A percentile compares a stretch with the other conserved stretches of the same genome.
Evolutionary conservation across 805 yeast genomes (phyloP).

Genomic region (Candida maltosa): DNA sequence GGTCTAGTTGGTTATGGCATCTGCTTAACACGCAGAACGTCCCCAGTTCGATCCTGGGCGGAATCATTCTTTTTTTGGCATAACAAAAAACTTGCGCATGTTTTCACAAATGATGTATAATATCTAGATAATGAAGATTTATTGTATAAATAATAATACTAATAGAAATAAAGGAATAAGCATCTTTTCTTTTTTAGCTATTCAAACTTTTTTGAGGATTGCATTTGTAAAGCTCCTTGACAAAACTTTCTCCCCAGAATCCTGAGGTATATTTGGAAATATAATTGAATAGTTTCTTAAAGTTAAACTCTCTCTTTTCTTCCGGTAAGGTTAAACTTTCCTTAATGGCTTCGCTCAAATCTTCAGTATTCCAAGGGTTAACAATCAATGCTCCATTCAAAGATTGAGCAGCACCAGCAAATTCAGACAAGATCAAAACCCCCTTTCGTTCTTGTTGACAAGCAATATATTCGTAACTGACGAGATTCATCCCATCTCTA

Average conservation of each 20-base stretch:
- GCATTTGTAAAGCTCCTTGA: slow-evolving; percentile 66
- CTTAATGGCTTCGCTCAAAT: slow-evolving; percentile 76
- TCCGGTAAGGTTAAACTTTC: slow-evolving; percentile 83
- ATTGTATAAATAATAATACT: too few species aligned
- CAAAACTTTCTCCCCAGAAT: slow-evolving; percentile 97
- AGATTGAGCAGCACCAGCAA: slow-evolving; percentile 99
- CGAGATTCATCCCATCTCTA: slow-evolving; percentile 98
- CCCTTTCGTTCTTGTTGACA: slow-evolving; percentile 89
- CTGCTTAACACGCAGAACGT: slow-evolving; percentile 99
- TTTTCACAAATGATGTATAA: too few species aligned
- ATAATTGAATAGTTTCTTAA: slow-evolving; percentile 79
- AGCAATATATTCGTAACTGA: slow-evolving; percentile 93
- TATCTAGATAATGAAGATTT: too few species aligned
- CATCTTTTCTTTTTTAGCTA: too few species aligned
- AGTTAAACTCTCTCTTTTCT: slow-evolving; percentile 76
- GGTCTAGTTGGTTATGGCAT: slow-evolving; percentile 99
- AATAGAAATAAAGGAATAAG: too few species aligned
- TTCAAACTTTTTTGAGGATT: slow-evolving; percentile 2
- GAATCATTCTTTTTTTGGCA: slow-evolving; percentile 62
- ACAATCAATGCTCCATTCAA: slow-evolving; percentile 90
- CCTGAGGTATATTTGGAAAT: slow-evolving; percentile 92
- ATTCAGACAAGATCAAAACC: slow-evolving; percentile 82
- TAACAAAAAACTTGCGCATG: too few species aligned
- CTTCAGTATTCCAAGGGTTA: slow-evolving; percentile 98
- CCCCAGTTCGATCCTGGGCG: slow-evolving; percentile 99